Evolutionary conservation across 108 stramenopile genomes (phyloP).

Genomic region (Fragilariopsis cylindrus): DNA sequence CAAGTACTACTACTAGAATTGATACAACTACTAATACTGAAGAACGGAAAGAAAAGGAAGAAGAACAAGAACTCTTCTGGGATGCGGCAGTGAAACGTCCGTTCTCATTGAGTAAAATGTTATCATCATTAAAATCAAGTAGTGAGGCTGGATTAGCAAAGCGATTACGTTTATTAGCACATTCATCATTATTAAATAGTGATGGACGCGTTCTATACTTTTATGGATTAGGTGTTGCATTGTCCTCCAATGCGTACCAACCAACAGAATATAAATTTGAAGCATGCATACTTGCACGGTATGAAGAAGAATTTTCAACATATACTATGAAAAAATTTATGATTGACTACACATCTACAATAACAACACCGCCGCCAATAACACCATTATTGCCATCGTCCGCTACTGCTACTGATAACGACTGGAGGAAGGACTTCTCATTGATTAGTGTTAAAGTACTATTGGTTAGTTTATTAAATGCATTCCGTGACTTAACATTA

Average conservation of each 20-base stretch:
- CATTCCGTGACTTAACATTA: slow-evolving; percentile 62
- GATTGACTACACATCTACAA: slow-evolving; percentile 52
- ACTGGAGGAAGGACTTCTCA: slow-evolving; percentile 52
- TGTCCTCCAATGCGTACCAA: slow-evolving; percentile 69
- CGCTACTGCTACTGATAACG: slow-evolving; percentile 13
- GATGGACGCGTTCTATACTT: slow-evolving; percentile 73
- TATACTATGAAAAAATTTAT: slow-evolving; percentile 75
- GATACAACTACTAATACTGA: background rate
- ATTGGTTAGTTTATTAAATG: slow-evolving; percentile 69
- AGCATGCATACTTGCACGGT: slow-evolving; percentile 57
- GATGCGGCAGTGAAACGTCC: slow-evolving; percentile 81
- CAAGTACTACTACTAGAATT: slow-evolving; percentile 23
- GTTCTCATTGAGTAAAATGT: slow-evolving; percentile 64
- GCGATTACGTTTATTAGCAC: slow-evolving; percentile 58
- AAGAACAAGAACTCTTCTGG: slow-evolving; percentile 31
- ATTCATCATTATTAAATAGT: slow-evolving; percentile 44
- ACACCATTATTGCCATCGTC: slow-evolving; percentile 10
- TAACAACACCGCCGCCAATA: slow-evolving; percentile 8
- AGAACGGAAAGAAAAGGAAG: slow-evolving; percentile 8
- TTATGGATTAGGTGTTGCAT: slow-evolving; percentile 71
- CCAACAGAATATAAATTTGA: slow-evolving; percentile 73
- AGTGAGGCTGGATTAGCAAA: slow-evolving; percentile 77
- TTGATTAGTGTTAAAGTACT: slow-evolving; percentile 69
- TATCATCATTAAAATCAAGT: slow-evolving; percentile 56
- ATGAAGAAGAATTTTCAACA: slow-evolving; percentile 70